phyloP scores from a whole-genome alignment of 169 alveolate genomes.

The Plasmodium cynomolgi region DNA sequence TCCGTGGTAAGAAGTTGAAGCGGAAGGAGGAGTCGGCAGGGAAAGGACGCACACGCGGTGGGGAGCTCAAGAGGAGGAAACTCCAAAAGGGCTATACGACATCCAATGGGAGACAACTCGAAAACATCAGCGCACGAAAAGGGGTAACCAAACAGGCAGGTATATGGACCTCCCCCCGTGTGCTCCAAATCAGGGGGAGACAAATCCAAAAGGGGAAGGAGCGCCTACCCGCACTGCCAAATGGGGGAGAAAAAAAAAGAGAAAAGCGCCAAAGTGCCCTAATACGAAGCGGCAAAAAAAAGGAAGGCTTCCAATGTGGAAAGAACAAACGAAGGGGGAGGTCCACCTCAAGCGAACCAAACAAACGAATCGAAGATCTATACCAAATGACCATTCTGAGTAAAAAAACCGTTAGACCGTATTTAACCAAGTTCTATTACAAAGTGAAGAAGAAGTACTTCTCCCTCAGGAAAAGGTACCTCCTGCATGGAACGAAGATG shows the following conservation, averaged over 20 bases:
- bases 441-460: slow-evolving; percentile 66
- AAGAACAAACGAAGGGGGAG: background rate
- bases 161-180: background rate
- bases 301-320: background rate
- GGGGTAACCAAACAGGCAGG: background rate
- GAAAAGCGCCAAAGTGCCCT: background rate
- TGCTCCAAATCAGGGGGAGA: background rate
- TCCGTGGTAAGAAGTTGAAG: slow-evolving; percentile 36
- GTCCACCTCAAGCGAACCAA: background rate
- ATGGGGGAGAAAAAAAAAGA: background rate
- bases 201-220: background rate
- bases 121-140: background rate
- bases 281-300: background rate
- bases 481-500: background rate
- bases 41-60: background rate
- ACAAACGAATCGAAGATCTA: slow-evolving; percentile 27
- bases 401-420: slow-evolving; percentile 60
- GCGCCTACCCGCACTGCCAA: background rate
- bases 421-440: slow-evolving; percentile 49
- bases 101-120: background rate
- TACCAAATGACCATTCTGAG: slow-evolving; percentile 30
- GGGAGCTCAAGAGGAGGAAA: background rate
- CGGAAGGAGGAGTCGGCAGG: slow-evolving; percentile 8
- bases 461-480: slow-evolving; percentile 36
- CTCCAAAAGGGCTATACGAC: background rate